phyloP scores from a whole-genome alignment of 2,329 filamentous ascomycete species.

The Alternaria arborescens region DNA sequence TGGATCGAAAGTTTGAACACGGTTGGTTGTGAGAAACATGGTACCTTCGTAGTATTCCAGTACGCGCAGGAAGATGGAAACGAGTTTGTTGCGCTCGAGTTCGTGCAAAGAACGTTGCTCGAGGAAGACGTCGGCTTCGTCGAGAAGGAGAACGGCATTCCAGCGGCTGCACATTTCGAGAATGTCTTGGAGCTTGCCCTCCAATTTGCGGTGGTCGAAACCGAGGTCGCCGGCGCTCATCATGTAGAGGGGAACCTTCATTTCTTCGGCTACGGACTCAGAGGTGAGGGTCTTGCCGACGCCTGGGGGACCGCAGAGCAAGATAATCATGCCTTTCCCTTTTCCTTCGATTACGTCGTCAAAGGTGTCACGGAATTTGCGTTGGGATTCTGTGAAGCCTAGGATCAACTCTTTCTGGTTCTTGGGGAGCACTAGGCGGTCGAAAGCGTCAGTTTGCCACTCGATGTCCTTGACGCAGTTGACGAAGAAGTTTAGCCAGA shows the following conservation, averaged over 20 bases:
- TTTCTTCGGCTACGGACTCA: slow-evolving; percentile 31
- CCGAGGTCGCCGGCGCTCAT: slow-evolving; percentile 82
- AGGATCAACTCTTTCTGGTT: slow-evolving; percentile 37
- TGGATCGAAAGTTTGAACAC: slow-evolving; percentile 43
- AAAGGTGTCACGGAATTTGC: slow-evolving; percentile 47
- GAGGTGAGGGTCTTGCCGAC: slow-evolving; percentile 39
- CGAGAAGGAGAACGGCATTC: slow-evolving; percentile 70
- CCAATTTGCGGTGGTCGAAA: slow-evolving; percentile 60
- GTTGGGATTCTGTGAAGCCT: slow-evolving; percentile 79
- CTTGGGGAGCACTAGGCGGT: slow-evolving; percentile 50
- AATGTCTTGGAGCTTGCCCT: slow-evolving; percentile 80
- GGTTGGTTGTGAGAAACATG: slow-evolving; percentile 49
- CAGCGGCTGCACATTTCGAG: slow-evolving; percentile 78
- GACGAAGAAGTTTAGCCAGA: slow-evolving; percentile 46
- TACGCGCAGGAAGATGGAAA: slow-evolving; percentile 50
- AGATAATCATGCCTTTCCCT: slow-evolving; percentile 40
- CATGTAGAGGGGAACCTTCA: slow-evolving; percentile 65
- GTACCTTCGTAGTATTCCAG: slow-evolving; percentile 47
- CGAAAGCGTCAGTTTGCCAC: slow-evolving; percentile 57
- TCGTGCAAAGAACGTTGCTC: slow-evolving; percentile 56
- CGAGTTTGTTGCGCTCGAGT: slow-evolving; percentile 49
- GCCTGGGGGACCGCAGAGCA: slow-evolving; percentile 38
- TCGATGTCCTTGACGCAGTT: slow-evolving; percentile 54
- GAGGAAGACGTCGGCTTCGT: slow-evolving; percentile 70
- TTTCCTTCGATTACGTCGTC: slow-evolving; percentile 60